Base-by-base conservation (phyloP, 2,329 filamentous ascomycete genomes). In the Neocucurbitaria cava region DNA sequence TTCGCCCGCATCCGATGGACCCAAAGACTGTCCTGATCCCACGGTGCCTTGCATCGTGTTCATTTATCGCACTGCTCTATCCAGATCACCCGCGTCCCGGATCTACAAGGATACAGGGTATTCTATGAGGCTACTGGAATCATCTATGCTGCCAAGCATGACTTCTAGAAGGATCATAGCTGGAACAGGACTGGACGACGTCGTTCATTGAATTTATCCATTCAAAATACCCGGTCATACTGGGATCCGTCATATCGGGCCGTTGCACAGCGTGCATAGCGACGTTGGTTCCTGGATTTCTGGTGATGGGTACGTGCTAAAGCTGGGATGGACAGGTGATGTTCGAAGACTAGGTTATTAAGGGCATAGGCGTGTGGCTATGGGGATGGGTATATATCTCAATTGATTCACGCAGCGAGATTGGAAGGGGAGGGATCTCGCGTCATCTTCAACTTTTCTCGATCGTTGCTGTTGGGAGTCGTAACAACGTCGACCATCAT, bases 171-270 rank as follows among this genome's bases (percentile, higher is more conserved):
- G 46, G 40, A 33, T 50, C 31, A 33, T 41, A 43, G 28, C 52
- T 35, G 17, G 40, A 58, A 53, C 35, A 36, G 40, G 49, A 52
- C 39, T 52, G 60, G 54, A 31, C 26, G 18, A 42, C 43, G 43
- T 46, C 31, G 18, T 44, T 47, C 35, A 49, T 3, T 43, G 44
- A 64, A 65, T 70, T 72, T 73, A 72, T 51, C 69, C 70, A 65
- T 56, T 57, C 47, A 64, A 42, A 61, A 72, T 70, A 69, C 40
- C 70, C 70, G 70, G 70, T 52, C 45, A 28, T 38, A 43, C 40
- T 55, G 40, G 44, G 35, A 46, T 66, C 64, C 59, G 31, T 28
- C 61, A 54, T 62, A 62, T 64, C 59, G 52, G 59, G 47, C 61
- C 55, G 59, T 46, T 64, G 43, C 49, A 49, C 41, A 50, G 53